These are phyloP conservation scores for Capsella bursapastoris DNA, from an alignment of 345 rosid genomes.

Conservation along the genomic window DNA sequence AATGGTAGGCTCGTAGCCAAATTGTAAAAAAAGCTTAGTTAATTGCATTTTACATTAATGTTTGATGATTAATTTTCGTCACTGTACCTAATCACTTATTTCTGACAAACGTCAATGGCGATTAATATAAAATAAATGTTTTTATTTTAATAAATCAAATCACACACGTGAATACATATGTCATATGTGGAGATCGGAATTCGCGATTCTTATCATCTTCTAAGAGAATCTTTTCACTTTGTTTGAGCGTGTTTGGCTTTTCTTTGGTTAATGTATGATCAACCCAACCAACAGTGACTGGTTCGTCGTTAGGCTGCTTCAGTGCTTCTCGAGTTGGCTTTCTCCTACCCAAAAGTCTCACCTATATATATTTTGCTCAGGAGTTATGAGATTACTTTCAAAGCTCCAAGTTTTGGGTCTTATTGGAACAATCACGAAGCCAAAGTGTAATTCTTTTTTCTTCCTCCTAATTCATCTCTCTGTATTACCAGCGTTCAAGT, in stretches of 20 bases:
- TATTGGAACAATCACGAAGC: constrained; percentile 20
- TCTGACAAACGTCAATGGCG: constrained; percentile 8
- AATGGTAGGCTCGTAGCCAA: background rate
- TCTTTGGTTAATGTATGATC: constrained; percentile 6
- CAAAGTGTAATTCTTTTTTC: constrained; percentile 32
- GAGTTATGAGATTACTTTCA: constrained; percentile 11
- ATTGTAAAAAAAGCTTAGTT: background rate
- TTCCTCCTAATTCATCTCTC: constrained; percentile 11
- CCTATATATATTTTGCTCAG: background rate
- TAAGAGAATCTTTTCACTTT: constrained; percentile 16
- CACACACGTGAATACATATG: constrained; percentile 14
- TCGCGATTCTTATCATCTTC: constrained; percentile 26
- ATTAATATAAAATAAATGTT: background rate
- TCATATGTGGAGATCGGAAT: constrained; percentile 4
- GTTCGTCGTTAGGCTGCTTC: constrained; percentile 29
- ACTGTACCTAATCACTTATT: no score
- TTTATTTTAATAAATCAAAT: background rate
- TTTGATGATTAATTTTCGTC: background rate
- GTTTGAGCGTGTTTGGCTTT: background rate
- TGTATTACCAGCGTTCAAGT: background rate
- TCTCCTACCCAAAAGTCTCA: constrained; percentile 20
- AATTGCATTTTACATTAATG: background rate
- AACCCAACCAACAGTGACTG: constrained; percentile 31
- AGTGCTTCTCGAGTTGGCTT: constrained; percentile 29
- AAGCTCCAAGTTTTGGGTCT: constrained; percentile 23